Evolutionary conservation across 208 protist genomes (phyloP).

Genomic region (Blastocrithidia nonstop): DNA sequence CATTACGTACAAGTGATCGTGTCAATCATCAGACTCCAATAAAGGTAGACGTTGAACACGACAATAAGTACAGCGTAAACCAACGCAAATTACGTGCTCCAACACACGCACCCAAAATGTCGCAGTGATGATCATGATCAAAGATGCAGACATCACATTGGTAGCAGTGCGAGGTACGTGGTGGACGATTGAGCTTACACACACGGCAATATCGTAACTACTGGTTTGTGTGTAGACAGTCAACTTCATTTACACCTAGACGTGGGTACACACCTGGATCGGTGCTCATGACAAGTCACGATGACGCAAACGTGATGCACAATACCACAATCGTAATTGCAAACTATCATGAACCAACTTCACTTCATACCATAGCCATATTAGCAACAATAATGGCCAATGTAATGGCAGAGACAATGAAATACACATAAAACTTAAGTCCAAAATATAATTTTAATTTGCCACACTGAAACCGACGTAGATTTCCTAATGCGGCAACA

Average conservation of each 20-base stretch:
- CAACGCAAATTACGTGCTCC: slow-evolving; percentile 58
- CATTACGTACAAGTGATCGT: slow-evolving; percentile 8
- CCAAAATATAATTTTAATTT: slow-evolving; percentile 23
- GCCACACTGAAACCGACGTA: slow-evolving; percentile 4
- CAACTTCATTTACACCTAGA: slow-evolving; percentile 27
- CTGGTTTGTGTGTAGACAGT: slow-evolving; percentile 20
- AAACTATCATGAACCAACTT: slow-evolving; percentile 19
- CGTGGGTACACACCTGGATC: slow-evolving; percentile 75
- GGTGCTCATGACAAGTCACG: slow-evolving; percentile 29
- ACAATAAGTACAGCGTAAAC: slow-evolving; percentile 52
- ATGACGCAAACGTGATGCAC: slow-evolving; percentile 17
- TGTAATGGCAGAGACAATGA: slow-evolving; percentile 24
- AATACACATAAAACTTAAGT: slow-evolving; percentile 14
- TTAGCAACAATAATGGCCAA: slow-evolving; percentile 22
- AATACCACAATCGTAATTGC: slow-evolving; percentile 18
- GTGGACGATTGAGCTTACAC: slow-evolving; percentile 33
- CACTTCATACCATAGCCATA: slow-evolving; percentile 30
- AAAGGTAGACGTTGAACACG: slow-evolving; percentile 17
- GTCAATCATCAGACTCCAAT: slow-evolving; percentile 9
- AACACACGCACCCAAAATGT: slow-evolving; percentile 56
- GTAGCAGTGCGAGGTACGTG: slow-evolving; percentile 61
- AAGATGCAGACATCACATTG: slow-evolving; percentile 59
- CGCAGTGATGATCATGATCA: slow-evolving; percentile 78
- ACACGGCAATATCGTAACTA: slow-evolving; percentile 22
- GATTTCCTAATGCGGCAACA: slow-evolving; percentile 20